A percentile compares a stretch with the other conserved stretches of the same genome.
Evolutionary conservation across 2,329 filamentous ascomycete species (phyloP).

Genomic region (Cladosporium sphaerospermum): DNA sequence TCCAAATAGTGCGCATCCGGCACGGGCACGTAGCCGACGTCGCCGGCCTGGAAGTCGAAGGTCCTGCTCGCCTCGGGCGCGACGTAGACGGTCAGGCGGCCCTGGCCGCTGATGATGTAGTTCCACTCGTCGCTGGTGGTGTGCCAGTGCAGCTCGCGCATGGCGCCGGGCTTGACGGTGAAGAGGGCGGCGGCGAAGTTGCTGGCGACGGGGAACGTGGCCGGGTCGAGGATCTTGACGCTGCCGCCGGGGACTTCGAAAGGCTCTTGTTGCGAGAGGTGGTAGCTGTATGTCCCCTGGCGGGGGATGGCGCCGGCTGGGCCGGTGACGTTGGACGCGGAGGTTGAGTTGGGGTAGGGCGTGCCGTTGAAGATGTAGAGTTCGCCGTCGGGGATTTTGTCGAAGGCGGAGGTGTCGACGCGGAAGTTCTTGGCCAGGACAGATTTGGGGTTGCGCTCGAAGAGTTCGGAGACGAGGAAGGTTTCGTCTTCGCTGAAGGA

Average conservation of each 20-base stretch:
- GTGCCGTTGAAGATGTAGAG: slow-evolving; percentile 39
- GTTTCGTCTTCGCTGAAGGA: slow-evolving; percentile 55
- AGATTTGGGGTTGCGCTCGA: slow-evolving; percentile 27
- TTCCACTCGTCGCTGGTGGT: slow-evolving; percentile 55
- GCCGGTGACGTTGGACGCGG: slow-evolving; percentile 36
- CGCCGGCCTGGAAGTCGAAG: slow-evolving; percentile 55
- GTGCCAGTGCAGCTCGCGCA: slow-evolving; percentile 62
- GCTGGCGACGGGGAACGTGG: slow-evolving; percentile 51
- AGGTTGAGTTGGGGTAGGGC: slow-evolving; percentile 29
- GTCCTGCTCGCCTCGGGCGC: slow-evolving; percentile 47
- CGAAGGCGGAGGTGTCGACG: slow-evolving; percentile 31
- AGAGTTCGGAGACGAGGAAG: slow-evolving; percentile 46
- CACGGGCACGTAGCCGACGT: slow-evolving; percentile 54
- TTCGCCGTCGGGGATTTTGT: slow-evolving; percentile 31
- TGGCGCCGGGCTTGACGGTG: slow-evolving; percentile 54
- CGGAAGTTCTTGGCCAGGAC: slow-evolving; percentile 41
- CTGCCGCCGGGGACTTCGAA: slow-evolving; percentile 48
- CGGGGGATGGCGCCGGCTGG: slow-evolving; percentile 25
- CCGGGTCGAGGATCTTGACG: slow-evolving; percentile 54
- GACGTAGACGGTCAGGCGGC: slow-evolving; percentile 50
- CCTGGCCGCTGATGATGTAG: slow-evolving; percentile 53
- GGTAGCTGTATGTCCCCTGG: slow-evolving; percentile 34
- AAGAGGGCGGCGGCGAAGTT: slow-evolving; percentile 53
- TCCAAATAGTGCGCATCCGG: slow-evolving; percentile 55
- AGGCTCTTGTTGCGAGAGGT: slow-evolving; percentile 43